Evolutionary conservation across 148 eudicot genomes (phyloP).

Genomic region (Dianthus caryophyllus): DNA sequence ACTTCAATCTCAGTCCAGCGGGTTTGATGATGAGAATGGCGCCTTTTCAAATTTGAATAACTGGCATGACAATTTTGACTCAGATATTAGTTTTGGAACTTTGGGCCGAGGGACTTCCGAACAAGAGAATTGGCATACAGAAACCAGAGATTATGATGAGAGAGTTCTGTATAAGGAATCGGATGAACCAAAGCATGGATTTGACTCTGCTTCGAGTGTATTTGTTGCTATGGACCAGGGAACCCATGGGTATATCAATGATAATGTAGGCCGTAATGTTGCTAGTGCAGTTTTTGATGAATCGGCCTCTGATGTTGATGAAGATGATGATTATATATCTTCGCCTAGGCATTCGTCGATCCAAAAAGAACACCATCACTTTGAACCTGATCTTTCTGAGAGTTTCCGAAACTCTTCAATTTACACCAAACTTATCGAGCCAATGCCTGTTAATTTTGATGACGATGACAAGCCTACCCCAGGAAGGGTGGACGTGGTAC

Average conservation of each 20-base stretch:
- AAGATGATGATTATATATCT: slow-evolving; percentile 28
- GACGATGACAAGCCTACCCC: slow-evolving; percentile 57
- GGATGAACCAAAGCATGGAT: slow-evolving; percentile 19
- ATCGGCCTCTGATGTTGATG: slow-evolving; percentile 47
- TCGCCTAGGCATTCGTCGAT: slow-evolving; percentile 28
- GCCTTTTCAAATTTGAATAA: slow-evolving; percentile 15
- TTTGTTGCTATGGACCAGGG: slow-evolving; percentile 28
- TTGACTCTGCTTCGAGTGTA: slow-evolving; percentile 27
- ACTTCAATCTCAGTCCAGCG: slow-evolving; percentile 16
- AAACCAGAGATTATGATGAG: neutral
- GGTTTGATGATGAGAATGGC: slow-evolving; percentile 21
- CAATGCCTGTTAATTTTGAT: slow-evolving; percentile 43
- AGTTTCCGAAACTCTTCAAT: slow-evolving; percentile 35
- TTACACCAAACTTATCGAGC: slow-evolving; percentile 34
- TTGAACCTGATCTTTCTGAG: slow-evolving; percentile 40
- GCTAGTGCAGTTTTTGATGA: slow-evolving; percentile 44
- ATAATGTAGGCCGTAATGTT: slow-evolving; percentile 21
- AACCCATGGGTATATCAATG: slow-evolving; percentile 23
- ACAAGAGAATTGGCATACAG: slow-evolving; percentile 27
- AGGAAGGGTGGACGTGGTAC: slow-evolving; percentile 45
- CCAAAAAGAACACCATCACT: slow-evolving; percentile 14
- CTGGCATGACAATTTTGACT: slow-evolving; percentile 10
- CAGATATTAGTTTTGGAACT: slow-evolving; percentile 12
- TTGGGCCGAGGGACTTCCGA: slow-evolving; percentile 1
- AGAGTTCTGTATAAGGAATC: slow-evolving; percentile 10